Evolutionary conservation across 1,139 yeast genomes (phyloP).

Genomic region (Blastobotrys apis): DNA sequence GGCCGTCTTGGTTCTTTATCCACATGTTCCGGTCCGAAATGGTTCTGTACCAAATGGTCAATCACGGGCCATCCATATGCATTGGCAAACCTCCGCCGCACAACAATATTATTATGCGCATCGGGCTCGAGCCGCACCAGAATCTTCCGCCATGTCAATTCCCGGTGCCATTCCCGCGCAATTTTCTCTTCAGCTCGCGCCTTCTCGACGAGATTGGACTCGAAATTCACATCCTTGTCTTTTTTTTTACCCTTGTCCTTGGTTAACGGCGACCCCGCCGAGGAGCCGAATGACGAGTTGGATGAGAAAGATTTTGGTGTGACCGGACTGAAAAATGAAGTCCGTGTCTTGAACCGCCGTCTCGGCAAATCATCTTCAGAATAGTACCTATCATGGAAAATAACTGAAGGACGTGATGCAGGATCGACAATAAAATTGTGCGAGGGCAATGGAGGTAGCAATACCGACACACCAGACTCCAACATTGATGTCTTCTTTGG

Average conservation of each 20-base stretch:
- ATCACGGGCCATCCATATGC: conserved; percentile 97
- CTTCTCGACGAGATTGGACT: conserved; percentile 33
- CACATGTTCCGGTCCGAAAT: conserved; percentile 39
- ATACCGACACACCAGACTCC: conserved; percentile 74
- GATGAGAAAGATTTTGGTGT: conserved; percentile 6
- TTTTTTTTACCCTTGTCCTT: conserved; percentile 7
- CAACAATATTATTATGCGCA: conserved; percentile 92
- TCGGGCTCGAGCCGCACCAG: conserved; percentile 82
- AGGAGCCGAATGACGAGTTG: neutral
- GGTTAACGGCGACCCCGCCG: neutral
- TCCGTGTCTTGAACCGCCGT: conserved; percentile 27
- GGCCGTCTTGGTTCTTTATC: neutral
- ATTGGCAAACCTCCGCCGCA: conserved; percentile 82
- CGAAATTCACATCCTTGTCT: conserved; percentile 6
- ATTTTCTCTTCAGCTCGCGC: conserved; percentile 68
- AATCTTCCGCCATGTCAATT: conserved; percentile 89
- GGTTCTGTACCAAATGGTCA: conserved; percentile 68
- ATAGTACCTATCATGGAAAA: conserved; percentile 80
- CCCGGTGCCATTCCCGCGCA: conserved; percentile 84
- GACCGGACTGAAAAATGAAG: conserved; percentile 21
- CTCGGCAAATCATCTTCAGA: conserved; percentile 61
- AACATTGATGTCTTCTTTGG: conserved; percentile 74
- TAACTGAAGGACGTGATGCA: conserved; percentile 46
- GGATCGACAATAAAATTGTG: conserved; percentile 66
- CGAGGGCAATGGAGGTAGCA: conserved; percentile 87